phyloP scores from a whole-genome alignment of 2,329 filamentous ascomycete species.

The Fusarium bulbicola region DNA sequence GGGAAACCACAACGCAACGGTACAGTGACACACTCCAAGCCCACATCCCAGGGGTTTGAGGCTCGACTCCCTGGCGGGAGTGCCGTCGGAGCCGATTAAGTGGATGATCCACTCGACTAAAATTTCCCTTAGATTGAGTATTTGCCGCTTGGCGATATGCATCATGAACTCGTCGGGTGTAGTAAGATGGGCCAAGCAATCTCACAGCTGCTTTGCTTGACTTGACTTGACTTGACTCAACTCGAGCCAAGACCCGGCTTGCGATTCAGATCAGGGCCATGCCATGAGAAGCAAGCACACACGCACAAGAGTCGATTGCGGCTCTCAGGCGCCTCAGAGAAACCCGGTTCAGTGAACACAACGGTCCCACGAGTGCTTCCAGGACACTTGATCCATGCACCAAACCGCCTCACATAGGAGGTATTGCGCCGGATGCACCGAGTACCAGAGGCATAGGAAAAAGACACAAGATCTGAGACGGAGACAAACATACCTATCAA shows the following conservation, averaged over 20 bases:
- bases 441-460: constrained; percentile 32
- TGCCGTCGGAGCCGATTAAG: constrained; percentile 45
- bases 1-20: constrained; percentile 29
- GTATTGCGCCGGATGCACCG: constrained; percentile 41
- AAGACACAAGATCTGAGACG: constrained; percentile 37
- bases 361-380: constrained; percentile 35
- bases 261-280: constrained; percentile 8
- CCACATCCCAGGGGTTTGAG: constrained; percentile 41
- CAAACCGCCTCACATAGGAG: constrained; percentile 43
- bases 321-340: constrained; percentile 17
- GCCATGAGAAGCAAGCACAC: not conserved
- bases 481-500: constrained; percentile 40
- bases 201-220: not conserved
- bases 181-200: constrained; percentile 14
- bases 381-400: constrained; percentile 46
- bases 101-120: constrained; percentile 44
- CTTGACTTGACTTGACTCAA: not conserved
- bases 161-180: constrained; percentile 39
- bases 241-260: constrained; percentile 12
- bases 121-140: constrained; percentile 44
- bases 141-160: constrained; percentile 48
- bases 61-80: constrained; percentile 41
- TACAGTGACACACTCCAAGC: constrained; percentile 36
- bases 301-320: constrained; percentile 11
- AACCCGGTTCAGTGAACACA: constrained; percentile 24